Conservation (phyloP, 768 basidiomycete genomes). For the Mycena albidolilacea region DNA sequence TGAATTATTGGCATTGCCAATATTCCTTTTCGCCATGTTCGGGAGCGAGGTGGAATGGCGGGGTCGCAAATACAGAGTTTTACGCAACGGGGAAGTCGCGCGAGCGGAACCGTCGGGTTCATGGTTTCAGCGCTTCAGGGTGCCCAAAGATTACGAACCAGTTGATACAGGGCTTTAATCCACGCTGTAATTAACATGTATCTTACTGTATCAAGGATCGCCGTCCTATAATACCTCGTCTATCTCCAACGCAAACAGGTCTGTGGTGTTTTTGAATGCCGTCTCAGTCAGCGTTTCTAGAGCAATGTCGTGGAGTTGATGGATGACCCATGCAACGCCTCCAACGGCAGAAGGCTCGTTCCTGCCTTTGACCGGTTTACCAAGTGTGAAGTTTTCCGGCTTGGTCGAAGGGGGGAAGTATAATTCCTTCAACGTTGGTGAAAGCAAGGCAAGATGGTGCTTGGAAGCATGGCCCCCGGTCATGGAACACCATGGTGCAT, state of each 20-base stretch:
- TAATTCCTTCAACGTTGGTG: slow-evolving; percentile 57
- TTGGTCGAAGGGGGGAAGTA: slow-evolving; percentile 69
- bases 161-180: slow-evolving; percentile 41
- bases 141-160: slow-evolving; percentile 52
- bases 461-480: slow-evolving; percentile 77
- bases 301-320: slow-evolving; percentile 59
- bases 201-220: background rate
- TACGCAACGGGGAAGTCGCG: slow-evolving; percentile 80
- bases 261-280: slow-evolving; percentile 75
- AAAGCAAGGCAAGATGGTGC: slow-evolving; percentile 62
- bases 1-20: slow-evolving; percentile 89
- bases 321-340: slow-evolving; percentile 81
- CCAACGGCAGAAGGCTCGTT: slow-evolving; percentile 81
- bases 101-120: slow-evolving; percentile 45
- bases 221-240: slow-evolving; percentile 23
- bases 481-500: slow-evolving; percentile 83
- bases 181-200: background rate
- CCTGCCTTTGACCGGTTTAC: slow-evolving; percentile 80
- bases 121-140: slow-evolving; percentile 46
- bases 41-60: slow-evolving; percentile 88
- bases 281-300: slow-evolving; percentile 70
- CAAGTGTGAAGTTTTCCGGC: slow-evolving; percentile 70
- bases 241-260: slow-evolving; percentile 69
- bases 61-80: slow-evolving; percentile 82
- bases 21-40: slow-evolving; percentile 86